Evolutionary conservation across 2,329 filamentous ascomycete species (phyloP).

Genomic region (Juglanconis juglandina): DNA sequence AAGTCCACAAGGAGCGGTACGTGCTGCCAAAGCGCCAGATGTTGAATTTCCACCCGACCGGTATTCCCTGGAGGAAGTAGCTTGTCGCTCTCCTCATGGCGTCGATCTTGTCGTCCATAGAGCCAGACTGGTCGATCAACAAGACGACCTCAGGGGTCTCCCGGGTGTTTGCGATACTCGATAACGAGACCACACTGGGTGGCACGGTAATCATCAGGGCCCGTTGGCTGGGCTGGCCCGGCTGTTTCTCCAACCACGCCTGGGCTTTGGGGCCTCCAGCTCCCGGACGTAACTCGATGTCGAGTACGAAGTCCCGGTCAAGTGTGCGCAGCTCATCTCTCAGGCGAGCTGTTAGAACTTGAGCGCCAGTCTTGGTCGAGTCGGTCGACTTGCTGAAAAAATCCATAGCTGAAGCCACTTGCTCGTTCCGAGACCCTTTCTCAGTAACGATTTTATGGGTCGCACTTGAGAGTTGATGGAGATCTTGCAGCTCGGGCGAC

Average conservation of each 20-base stretch:
- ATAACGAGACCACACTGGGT: slow-evolving; percentile 11
- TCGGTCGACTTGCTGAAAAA: no score
- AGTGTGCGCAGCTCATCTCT: slow-evolving; percentile 1
- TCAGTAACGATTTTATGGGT: slow-evolving; percentile 22
- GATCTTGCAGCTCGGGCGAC: slow-evolving; percentile 14
- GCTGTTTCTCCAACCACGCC: slow-evolving; percentile 26
- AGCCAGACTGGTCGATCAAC: slow-evolving; percentile 27
- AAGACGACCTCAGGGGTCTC: slow-evolving; percentile 21
- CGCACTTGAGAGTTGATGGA: slow-evolving; percentile 18
- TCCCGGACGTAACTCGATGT: slow-evolving; percentile 18
- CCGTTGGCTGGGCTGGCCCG: slow-evolving; percentile 21
- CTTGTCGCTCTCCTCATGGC: slow-evolving; percentile 47
- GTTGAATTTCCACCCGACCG: slow-evolving; percentile 20
- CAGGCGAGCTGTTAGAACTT: slow-evolving; percentile 3
- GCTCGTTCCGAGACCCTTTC: slow-evolving; percentile 1
- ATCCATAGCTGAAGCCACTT: no score
- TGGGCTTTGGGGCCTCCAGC: slow-evolving; percentile 16
- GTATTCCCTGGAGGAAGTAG: slow-evolving; percentile 58
- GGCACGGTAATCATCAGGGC: slow-evolving; percentile 27
- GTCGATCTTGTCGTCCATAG: slow-evolving; percentile 44
- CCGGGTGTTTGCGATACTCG: neutral
- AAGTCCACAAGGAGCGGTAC: neutral
- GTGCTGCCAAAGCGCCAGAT: slow-evolving; percentile 53
- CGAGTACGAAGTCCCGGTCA: slow-evolving; percentile 26
- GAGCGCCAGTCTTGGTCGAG: slow-evolving; percentile 14